Evolutionary conservation across 768 basidiomycete species (phyloP).

Genomic region (Kwoniella shandongensis): DNA sequence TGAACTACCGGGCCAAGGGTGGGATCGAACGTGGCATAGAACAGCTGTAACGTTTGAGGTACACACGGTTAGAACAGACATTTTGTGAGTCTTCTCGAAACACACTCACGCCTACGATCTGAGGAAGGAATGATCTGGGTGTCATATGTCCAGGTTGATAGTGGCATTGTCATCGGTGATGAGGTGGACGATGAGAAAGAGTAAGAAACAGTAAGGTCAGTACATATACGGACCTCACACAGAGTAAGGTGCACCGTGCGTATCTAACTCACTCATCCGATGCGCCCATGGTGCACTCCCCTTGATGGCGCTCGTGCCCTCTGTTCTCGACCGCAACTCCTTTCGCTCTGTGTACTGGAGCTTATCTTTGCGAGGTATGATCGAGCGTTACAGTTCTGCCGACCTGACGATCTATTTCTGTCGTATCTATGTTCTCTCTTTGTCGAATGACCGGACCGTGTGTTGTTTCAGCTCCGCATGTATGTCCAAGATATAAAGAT

Average conservation of each 20-base stretch:
- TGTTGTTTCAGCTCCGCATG: too few relatives aligned
- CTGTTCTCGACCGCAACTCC: too few relatives aligned
- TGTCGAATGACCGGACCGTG: too few relatives aligned
- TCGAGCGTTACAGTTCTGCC: too few relatives aligned
- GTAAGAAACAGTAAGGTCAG: conserved; percentile 7
- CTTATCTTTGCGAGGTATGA: too few relatives aligned
- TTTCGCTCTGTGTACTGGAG: too few relatives aligned
- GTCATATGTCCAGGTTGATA: too few relatives aligned
- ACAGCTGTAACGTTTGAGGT: conserved; percentile 56
- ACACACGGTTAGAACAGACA: background rate
- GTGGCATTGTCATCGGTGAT: too few relatives aligned
- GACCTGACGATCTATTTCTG: too few relatives aligned
- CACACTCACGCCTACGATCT: conserved; percentile 52
- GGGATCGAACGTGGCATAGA: conserved; percentile 90
- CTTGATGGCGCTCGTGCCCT: too few relatives aligned
- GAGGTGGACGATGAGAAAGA: background rate
- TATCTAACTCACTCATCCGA: conserved; percentile 41
- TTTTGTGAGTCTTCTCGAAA: background rate
- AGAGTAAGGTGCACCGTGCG: background rate
- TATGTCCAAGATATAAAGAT: too few relatives aligned
- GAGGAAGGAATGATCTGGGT: conserved; percentile 53
- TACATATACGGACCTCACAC: background rate
- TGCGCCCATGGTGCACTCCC: conserved; percentile 30
- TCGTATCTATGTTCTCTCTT: too few relatives aligned
- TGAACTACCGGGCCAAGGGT: conserved; percentile 82